Evolutionary conservation across 768 basidiomycete species (phyloP).

Genomic region (Leccinum variicolor): DNA sequence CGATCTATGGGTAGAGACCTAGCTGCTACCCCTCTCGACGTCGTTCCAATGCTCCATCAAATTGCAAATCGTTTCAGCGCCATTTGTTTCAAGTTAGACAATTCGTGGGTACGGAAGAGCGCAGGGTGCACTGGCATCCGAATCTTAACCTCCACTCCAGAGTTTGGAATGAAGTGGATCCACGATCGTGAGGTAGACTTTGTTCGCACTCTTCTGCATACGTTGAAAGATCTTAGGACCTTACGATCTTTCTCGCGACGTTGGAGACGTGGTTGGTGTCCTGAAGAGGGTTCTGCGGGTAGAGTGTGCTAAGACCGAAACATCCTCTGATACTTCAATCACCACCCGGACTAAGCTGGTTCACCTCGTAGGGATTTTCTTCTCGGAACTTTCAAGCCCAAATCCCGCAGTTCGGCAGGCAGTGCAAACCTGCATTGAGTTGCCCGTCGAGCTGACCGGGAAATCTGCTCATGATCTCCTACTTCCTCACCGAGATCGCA

Average conservation of each 20-base stretch:
- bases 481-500: slow-evolving; percentile 78
- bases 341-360: slow-evolving; percentile 52
- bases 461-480: slow-evolving; percentile 77
- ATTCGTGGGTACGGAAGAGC: slow-evolving; percentile 84
- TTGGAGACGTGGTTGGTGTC: slow-evolving; percentile 76
- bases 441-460: slow-evolving; percentile 71
- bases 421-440: slow-evolving; percentile 73
- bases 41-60: slow-evolving; percentile 71
- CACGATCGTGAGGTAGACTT: slow-evolving; percentile 87
- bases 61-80: slow-evolving; percentile 80
- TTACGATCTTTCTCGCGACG: slow-evolving; percentile 78
- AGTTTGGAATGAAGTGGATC: slow-evolving; percentile 75
- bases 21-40: slow-evolving; percentile 48
- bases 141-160: slow-evolving; percentile 69
- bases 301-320: slow-evolving; percentile 49
- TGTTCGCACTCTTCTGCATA: slow-evolving; percentile 83
- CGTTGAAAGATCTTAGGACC: slow-evolving; percentile 96
- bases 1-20: slow-evolving; percentile 56
- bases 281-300: slow-evolving; percentile 64
- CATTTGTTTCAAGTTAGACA: slow-evolving; percentile 88
- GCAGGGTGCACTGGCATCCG: slow-evolving; percentile 87
- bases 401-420: slow-evolving; percentile 83
- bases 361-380: slow-evolving; percentile 78
- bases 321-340: slow-evolving; percentile 40
- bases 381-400: slow-evolving; percentile 86